These are phyloP conservation scores for Sphagnum fallax DNA, from an alignment of 228 moss, liverwort and hornwort genomes.

Conservation along the genomic window DNA sequence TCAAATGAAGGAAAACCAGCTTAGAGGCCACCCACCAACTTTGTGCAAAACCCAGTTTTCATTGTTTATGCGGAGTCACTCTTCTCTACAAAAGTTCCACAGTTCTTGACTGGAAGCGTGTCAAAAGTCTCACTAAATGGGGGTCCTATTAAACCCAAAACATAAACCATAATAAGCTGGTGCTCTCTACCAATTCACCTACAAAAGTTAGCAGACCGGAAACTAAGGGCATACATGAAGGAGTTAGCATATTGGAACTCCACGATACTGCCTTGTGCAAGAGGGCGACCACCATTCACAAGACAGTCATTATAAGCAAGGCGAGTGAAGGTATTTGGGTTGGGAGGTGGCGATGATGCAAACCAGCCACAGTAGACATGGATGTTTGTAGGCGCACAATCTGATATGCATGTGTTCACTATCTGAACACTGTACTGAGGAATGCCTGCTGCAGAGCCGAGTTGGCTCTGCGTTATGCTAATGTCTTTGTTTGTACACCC, in stretches of 20 bases:
- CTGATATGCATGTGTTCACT: constrained; percentile 58
- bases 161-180: no score
- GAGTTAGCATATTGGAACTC: constrained; percentile 56
- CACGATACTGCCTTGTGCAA: constrained; percentile 37
- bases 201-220: constrained; percentile 50
- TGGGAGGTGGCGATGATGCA: constrained; percentile 52
- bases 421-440: constrained; percentile 59
- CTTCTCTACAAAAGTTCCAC: no score
- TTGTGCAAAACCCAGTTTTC: no score
- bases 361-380: constrained; percentile 61
- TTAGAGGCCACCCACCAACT: no score
- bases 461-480: constrained; percentile 56
- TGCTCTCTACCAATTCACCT: constrained; percentile 14
- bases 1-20: no score
- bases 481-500: constrained; percentile 57
- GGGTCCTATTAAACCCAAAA: no score
- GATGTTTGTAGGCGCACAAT: constrained; percentile 48
- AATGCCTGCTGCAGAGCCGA: constrained; percentile 44
- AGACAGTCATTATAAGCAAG: constrained; percentile 51
- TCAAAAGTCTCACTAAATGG: no score
- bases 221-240: constrained; percentile 46
- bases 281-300: constrained; percentile 42
- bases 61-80: no score
- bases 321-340: constrained; percentile 43
- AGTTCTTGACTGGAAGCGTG: no score